phyloP scores from a whole-genome alignment of 768 basidiomycete genomes.

The Solioccasus polychromus region DNA sequence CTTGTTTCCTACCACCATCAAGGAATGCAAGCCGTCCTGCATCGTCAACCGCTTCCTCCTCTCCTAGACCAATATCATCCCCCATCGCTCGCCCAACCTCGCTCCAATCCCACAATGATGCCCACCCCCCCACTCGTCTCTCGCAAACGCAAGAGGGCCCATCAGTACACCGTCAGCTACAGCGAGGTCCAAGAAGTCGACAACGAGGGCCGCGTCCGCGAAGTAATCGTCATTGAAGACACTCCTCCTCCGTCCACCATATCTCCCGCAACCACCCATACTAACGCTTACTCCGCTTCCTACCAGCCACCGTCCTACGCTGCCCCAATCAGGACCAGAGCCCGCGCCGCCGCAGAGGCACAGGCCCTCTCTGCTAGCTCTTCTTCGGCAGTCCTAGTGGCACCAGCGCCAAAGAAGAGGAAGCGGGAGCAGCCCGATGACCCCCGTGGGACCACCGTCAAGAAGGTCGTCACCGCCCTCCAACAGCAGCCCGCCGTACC shows the following conservation, averaged over 20 bases:
- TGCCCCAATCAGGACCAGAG: slow-evolving; percentile 79
- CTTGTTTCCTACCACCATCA: slow-evolving; percentile 42
- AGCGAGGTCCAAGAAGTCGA: slow-evolving; percentile 89
- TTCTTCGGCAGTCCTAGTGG: slow-evolving; percentile 60
- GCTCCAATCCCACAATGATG: slow-evolving; percentile 55
- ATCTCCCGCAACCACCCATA: slow-evolving; percentile 71
- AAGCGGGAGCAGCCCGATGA: slow-evolving; percentile 77
- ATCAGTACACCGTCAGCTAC: slow-evolving; percentile 80
- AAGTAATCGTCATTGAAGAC: slow-evolving; percentile 92
- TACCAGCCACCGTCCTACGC: slow-evolving; percentile 76
- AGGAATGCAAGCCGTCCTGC: slow-evolving; percentile 70
- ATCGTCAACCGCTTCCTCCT: slow-evolving; percentile 58
- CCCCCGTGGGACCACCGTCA: slow-evolving; percentile 61
- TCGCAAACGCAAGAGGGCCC: slow-evolving; percentile 81
- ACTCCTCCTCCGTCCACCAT: slow-evolving; percentile 77
- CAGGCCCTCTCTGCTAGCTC: slow-evolving; percentile 66
- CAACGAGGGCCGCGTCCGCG: slow-evolving; percentile 68
- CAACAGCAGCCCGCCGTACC: slow-evolving; percentile 50
- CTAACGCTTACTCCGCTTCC: slow-evolving; percentile 69
- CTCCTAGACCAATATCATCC: slow-evolving; percentile 66
- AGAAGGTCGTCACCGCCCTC: slow-evolving; percentile 54
- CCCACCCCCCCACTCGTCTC: slow-evolving; percentile 69
- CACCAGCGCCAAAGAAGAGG: slow-evolving; percentile 79
- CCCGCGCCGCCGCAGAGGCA: slow-evolving; percentile 83
- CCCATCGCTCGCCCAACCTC: slow-evolving; percentile 48